Evolutionary conservation across 2,329 filamentous ascomycete species (phyloP), one percentile per base, ranked within the genome.

Genomic region (Stagonosporopsis rhizophila): DNA sequence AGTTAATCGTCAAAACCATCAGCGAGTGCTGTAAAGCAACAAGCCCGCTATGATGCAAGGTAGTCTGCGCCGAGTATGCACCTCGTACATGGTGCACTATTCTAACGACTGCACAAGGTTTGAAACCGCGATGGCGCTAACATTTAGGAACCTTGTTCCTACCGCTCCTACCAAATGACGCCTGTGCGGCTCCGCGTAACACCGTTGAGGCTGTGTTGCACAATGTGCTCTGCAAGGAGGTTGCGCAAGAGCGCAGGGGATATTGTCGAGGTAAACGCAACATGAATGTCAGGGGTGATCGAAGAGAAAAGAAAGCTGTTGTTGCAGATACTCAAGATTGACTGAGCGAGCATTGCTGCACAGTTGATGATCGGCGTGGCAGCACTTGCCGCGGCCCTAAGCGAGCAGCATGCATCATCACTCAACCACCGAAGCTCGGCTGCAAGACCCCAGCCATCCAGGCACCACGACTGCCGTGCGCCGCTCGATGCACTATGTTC

Each of bases 131-230:
- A 27, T 41, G 40, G 32, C 20, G 22, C 45, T 35, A 55, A 25
- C 11, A 39, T 19, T 9, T 7, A 45, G 48, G 40, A 34, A 28
- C 19, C 27, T 20, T 28, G 14, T 17, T 44, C 44, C 46, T 40
- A 32, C 52, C 52, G n/a, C n/a, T n/a, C n/a, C n/a, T n/a, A n/a
- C n/a, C n/a, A n/a, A 50, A 56, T 56, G 46, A 41, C 15, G 46
- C 28, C 27, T 46, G 45, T 46, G 35, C 41, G 20, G 52, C 40
- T 55, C 35, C 27, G 41, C 35, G 52, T 50, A 46, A 25, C 41
- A 51, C 52, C 17, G 52, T 37, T 41, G 35, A 50, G 41, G 22
- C 25, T 28, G 46, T 34, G 52, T 46, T 44, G 45, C 23, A 44
- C 52, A 44, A 25, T 22, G 22, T 17, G 39, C 22, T 14, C 22